Evolutionary conservation across 2,329 filamentous ascomycete genomes (phyloP).

Genomic region (Cytospora schulzeri): DNA sequence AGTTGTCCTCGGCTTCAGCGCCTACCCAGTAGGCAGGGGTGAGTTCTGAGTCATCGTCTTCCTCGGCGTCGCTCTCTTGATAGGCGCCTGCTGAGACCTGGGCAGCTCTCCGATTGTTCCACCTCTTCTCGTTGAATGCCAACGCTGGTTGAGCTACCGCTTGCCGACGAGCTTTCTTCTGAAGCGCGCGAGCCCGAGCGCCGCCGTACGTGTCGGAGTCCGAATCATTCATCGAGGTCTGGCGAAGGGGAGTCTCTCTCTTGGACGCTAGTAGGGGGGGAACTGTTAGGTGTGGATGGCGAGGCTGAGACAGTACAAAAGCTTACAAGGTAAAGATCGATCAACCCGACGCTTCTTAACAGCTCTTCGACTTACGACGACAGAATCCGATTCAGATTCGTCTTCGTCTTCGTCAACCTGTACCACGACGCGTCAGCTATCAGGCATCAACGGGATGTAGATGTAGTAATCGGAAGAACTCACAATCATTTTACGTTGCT

Average conservation of each 20-base stretch:
- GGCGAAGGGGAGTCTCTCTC: conserved; percentile 56
- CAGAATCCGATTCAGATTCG: conserved; percentile 73
- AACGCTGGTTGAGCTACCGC: conserved; percentile 68
- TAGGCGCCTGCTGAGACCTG: conserved; percentile 67
- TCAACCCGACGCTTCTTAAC: conserved; percentile 71
- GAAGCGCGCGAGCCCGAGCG: conserved; percentile 66
- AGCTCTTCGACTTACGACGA: conserved; percentile 57
- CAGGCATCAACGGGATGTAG: background rate
- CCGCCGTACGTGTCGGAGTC: conserved; percentile 80
- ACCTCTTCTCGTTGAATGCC: conserved; percentile 78
- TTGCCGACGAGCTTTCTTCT: conserved; percentile 78
- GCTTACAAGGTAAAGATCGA: conserved; percentile 64
- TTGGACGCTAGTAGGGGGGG: conserved; percentile 56
- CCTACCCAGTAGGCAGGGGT: conserved; percentile 71
- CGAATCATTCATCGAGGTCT: conserved; percentile 61
- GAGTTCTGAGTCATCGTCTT: conserved; percentile 65
- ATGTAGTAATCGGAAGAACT: conserved; percentile 34
- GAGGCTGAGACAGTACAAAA: background rate
- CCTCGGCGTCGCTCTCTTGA: conserved; percentile 67
- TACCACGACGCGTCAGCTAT: conserved; percentile 29
- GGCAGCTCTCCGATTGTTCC: conserved; percentile 83
- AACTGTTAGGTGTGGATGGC: conserved; percentile 11
- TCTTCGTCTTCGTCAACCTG: conserved; percentile 63
- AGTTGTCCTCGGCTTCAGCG: conserved; percentile 71
- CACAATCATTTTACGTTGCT: conserved; percentile 61